Conservation (phyloP, 352 stramenopile genomes). For the Globisporangium parvum region DNA sequence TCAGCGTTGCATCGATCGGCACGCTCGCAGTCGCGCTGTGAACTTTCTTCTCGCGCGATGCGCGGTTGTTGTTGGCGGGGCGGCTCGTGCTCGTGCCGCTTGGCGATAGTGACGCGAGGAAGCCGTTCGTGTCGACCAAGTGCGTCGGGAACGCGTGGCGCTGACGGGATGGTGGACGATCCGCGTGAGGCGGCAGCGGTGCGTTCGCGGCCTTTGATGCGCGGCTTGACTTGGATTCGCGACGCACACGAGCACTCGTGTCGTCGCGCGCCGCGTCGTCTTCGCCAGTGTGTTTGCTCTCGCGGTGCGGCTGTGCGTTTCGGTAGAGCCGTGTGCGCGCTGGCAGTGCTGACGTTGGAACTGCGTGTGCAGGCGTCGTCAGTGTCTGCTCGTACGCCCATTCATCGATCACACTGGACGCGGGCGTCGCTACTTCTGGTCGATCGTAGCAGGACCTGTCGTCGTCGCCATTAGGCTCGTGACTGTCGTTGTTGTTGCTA, state of each 20-base stretch:
- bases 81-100: conserved; percentile 5
- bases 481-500: conserved; percentile 1
- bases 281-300: conserved; percentile 11
- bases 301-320: conserved; percentile 15
- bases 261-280: background rate
- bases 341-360: conserved; percentile 7
- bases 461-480: conserved; percentile 13
- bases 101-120: conserved; percentile 12
- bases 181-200: background rate
- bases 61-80: conserved; percentile 2
- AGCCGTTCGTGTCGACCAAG: conserved; percentile 45
- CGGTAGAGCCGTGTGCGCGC: conserved; percentile 26
- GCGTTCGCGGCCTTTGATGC: background rate
- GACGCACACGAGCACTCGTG: background rate
- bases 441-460: background rate
- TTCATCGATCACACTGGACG: background rate
- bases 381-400: conserved; percentile 2
- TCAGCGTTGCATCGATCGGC: conserved; percentile 6
- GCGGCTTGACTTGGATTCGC: background rate
- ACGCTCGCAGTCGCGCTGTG: conserved; percentile 9
- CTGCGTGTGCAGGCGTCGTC: no score
- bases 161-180: conserved; percentile 68
- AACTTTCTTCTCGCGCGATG: conserved; percentile 8
- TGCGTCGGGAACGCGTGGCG: conserved; percentile 73
- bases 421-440: background rate